These are phyloP conservation scores for Saposhnikovia divaricata DNA, from an alignment of 129 eudicot genomes.

Conservation along the genomic window DNA sequence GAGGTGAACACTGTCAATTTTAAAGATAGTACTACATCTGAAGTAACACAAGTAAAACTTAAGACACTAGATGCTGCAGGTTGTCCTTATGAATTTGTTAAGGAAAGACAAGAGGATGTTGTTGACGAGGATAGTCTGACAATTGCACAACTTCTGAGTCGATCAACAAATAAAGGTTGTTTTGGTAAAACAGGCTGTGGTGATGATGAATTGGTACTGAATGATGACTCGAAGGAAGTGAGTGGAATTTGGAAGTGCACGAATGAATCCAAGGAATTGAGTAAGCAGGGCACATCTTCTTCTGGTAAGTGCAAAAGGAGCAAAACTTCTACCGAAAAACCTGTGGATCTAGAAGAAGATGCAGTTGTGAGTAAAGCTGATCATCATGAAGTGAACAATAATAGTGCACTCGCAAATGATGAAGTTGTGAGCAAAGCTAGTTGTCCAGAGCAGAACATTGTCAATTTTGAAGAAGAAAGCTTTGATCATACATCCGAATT, in stretches of 20 bases:
- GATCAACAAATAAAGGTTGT: not conserved
- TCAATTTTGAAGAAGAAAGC: not conserved
- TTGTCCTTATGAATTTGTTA: not conserved
- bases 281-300: not conserved
- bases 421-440: not conserved
- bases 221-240: not conserved
- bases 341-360: not conserved
- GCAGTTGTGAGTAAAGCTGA: not conserved
- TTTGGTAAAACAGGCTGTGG: not conserved
- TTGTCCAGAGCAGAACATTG: not conserved
- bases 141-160: not conserved
- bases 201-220: not conserved
- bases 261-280: not conserved
- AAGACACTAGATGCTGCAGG: not conserved
- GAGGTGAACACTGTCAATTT: not conserved
- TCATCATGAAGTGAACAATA: not conserved
- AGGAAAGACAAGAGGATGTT: not conserved
- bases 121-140: slow-evolving; percentile 6
- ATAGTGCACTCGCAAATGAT: not conserved
- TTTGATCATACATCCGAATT: not conserved
- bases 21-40: not conserved
- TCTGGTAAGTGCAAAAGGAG: not conserved
- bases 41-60: not conserved
- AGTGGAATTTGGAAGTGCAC: not conserved
- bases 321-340: not conserved